A percentile compares a stretch with the other conserved stretches of the same genome.
phyloP scores from a whole-genome alignment of 1,284 basidiomycete genomes.

The Chiua sp. region DNA sequence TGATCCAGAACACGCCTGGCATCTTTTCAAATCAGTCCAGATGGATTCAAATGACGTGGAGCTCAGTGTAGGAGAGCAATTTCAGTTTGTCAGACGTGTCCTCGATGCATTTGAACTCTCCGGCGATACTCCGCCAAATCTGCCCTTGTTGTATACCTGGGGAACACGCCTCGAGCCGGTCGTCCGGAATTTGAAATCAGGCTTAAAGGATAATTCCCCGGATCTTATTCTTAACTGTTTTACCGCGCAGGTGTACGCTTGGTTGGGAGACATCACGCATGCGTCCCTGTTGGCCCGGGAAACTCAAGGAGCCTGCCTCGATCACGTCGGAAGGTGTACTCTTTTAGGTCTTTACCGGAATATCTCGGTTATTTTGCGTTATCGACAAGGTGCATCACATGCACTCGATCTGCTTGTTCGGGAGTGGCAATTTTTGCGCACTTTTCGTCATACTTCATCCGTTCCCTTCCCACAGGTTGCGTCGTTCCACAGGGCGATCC shows the following conservation, averaged over 20 bases:
- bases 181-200: constrained; percentile 36
- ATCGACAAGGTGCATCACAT: constrained; percentile 40
- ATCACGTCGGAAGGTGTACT: constrained; percentile 20
- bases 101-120: constrained; percentile 33
- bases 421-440: constrained; percentile 47
- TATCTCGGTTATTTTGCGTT: constrained; percentile 46
- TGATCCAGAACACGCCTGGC: constrained; percentile 46
- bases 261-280: constrained; percentile 41
- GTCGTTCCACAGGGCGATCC: constrained; percentile 40
- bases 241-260: constrained; percentile 39
- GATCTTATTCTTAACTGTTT: constrained; percentile 36
- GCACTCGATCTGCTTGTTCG: constrained; percentile 51
- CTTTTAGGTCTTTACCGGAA: constrained; percentile 45
- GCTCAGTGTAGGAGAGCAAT: constrained; percentile 28
- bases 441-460: constrained; percentile 31
- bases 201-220: constrained; percentile 17
- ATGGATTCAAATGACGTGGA: constrained; percentile 9
- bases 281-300: constrained; percentile 37
- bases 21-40: constrained; percentile 32
- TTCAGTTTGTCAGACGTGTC: constrained; percentile 42
- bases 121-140: constrained; percentile 25
- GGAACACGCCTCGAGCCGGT: constrained; percentile 42
- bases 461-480: constrained; percentile 12
- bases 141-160: constrained; percentile 40
- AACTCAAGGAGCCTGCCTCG: constrained; percentile 22